These are phyloP conservation scores for Huntiella abstrusa DNA, from an alignment of 2,329 filamentous ascomycete species.

Conservation along the genomic window DNA sequence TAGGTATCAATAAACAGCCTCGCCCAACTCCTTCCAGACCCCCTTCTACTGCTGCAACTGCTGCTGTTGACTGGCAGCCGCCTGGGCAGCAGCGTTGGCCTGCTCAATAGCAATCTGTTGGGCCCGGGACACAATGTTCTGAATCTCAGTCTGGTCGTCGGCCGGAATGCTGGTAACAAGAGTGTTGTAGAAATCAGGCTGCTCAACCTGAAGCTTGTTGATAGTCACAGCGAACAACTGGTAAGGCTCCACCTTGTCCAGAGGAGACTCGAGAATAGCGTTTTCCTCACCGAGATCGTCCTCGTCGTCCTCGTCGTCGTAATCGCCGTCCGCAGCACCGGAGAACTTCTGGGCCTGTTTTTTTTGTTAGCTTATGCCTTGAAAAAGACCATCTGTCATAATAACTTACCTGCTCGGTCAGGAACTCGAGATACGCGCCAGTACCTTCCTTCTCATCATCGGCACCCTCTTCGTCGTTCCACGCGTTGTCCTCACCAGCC, in stretches of 20 bases:
- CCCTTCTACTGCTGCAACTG: neutral
- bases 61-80: neutral
- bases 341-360: conserved; percentile 64
- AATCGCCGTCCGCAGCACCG: conserved; percentile 35
- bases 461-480: conserved; percentile 50
- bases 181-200: conserved; percentile 70
- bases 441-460: conserved; percentile 71
- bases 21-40: neutral
- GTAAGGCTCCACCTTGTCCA: conserved; percentile 93
- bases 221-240: conserved; percentile 68
- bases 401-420: conserved; percentile 61
- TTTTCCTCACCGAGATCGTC: conserved; percentile 89
- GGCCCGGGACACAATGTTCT: conserved; percentile 52
- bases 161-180: conserved; percentile 60
- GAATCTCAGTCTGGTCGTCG: conserved; percentile 66
- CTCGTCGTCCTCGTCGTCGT: conserved; percentile 39
- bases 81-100: conserved; percentile 3
- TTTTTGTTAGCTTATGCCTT: conserved; percentile 9
- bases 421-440: conserved; percentile 83
- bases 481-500: conserved; percentile 64
- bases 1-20: conserved; percentile 1
- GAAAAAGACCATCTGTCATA: neutral
- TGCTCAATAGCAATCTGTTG: conserved; percentile 24
- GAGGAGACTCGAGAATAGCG: conserved; percentile 74
- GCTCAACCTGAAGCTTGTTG: conserved; percentile 70